Base-by-base conservation (phyloP, 148 eudicot genomes). In the Pouteria glomerata region DNA sequence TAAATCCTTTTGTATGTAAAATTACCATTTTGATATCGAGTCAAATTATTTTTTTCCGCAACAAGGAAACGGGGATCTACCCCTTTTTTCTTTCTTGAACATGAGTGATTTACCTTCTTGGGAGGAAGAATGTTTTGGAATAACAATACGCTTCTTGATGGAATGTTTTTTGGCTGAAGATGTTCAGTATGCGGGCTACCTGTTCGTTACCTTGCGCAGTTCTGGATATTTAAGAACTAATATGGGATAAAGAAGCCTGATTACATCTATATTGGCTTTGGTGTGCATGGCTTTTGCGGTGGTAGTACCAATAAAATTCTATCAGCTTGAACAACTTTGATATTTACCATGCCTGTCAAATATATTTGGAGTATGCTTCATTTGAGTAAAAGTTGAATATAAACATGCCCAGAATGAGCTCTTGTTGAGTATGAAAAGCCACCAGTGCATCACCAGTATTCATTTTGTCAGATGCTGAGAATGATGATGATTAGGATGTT, bases 371-470 rank as follows among this genome's bases (percentile, higher is more conserved):
- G 19, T 47, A 34, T 24, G 72, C 61, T 53, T 57, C 2, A n/a
- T 19, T n/a, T 57, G 12, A 31, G 64, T 69, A 45, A 2, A 48
- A 68, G 71, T 31, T 68, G 58, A 53, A 34, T 39, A 8, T 19
- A 7, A 61, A 31, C 34, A 55, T 15, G 31, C 47, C 21, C 45
- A 24, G 33, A 55, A 69, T 57, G 57, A 52, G 33, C 50, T 68
- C 51, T 68, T 57, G 53, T 53, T 74, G 57, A n/a, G 50, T n/a
- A 24, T 47, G 26, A 23, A 63, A 33, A 5, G 34, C 66, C 75
- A 44, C n/a, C n/a, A n/a, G n/a, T n/a, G n/a, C n/a, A n/a, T n/a
- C n/a, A n/a, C n/a, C n/a, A n/a, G n/a, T n/a, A n/a, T n/a, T n/a
- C n/a, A n/a, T n/a, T n/a, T n/a, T n/a, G n/a, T n/a, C n/a, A n/a